Evolutionary conservation across 768 basidiomycete genomes (phyloP).

Genomic region (Leccinum olivaceopallidum): DNA sequence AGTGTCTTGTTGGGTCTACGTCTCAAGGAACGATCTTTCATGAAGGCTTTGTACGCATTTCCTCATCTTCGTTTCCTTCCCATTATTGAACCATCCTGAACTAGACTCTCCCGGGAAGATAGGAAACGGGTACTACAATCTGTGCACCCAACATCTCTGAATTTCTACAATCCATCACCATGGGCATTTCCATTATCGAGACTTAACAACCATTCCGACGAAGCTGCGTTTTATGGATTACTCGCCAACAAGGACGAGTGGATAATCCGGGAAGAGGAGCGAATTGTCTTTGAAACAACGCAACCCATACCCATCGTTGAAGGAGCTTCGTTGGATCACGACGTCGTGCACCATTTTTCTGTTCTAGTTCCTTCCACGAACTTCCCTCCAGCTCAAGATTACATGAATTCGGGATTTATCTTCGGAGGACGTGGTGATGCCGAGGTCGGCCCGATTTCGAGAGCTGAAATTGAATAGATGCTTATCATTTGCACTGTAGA

Average conservation of each 20-base stretch:
- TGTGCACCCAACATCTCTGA: background rate
- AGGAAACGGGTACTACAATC: background rate
- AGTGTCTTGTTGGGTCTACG: slow-evolving; percentile 11
- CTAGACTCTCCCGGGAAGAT: slow-evolving; percentile 8
- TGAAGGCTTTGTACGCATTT: slow-evolving; percentile 13
- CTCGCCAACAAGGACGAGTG: slow-evolving; percentile 16
- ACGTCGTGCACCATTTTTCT: slow-evolving; percentile 12
- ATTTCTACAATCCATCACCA: background rate
- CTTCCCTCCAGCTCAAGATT: slow-evolving; percentile 17
- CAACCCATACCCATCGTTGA: background rate
- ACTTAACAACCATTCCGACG: background rate
- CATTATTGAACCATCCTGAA: background rate
- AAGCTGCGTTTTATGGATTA: background rate
- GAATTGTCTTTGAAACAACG: slow-evolving; percentile 17
- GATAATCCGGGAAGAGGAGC: slow-evolving; percentile 22
- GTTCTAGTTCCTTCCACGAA: slow-evolving; percentile 26
- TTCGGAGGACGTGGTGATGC: background rate
- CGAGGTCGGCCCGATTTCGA: background rate
- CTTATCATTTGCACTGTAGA: background rate
- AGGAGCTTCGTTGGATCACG: background rate
- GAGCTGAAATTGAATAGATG: background rate
- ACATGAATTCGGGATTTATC: background rate
- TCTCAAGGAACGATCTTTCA: slow-evolving; percentile 23
- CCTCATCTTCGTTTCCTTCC: background rate
- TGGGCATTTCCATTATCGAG: background rate